Conservation (phyloP, 495 filamentous ascomycete species). For the Echria macrotheca region DNA sequence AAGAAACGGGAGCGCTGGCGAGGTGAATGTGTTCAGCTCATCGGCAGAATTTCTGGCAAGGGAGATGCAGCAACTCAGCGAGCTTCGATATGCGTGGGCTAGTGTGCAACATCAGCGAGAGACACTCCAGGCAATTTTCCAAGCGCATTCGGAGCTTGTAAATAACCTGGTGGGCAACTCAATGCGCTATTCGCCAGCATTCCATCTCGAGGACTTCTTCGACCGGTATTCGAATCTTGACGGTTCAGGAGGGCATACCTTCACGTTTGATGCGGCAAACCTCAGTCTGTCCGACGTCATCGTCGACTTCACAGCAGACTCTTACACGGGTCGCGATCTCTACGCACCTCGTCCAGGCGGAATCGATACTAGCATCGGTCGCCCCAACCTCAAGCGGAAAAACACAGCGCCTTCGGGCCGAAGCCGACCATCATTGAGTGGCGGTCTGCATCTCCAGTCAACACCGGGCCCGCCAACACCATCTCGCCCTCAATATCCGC, state of each 20-base stretch:
- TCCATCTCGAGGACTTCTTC: conserved; percentile 82
- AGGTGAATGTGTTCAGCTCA: conserved; percentile 41
- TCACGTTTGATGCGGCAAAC: conserved; percentile 48
- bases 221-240: conserved; percentile 60
- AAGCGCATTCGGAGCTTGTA: conserved; percentile 67
- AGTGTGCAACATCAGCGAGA: conserved; percentile 75
- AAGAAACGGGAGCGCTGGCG: conserved; percentile 56
- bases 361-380: conserved; percentile 14
- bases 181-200: conserved; percentile 65
- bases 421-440: conserved; percentile 31
- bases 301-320: conserved; percentile 43
- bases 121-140: conserved; percentile 66
- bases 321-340: conserved; percentile 39
- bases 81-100: conserved; percentile 67
- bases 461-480: conserved; percentile 26
- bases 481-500: conserved; percentile 24
- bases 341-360: conserved; percentile 32
- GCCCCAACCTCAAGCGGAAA: conserved; percentile 40
- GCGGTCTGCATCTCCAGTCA: conserved; percentile 20
- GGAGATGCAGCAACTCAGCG: conserved; percentile 72
- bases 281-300: conserved; percentile 49
- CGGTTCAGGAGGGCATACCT: conserved; percentile 34
- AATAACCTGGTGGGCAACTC: conserved; percentile 56
- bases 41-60: conserved; percentile 67
- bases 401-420: conserved; percentile 25